phyloP scores from a whole-genome alignment of 306 rosid genomes.

The Vigna reflexopilosa region DNA sequence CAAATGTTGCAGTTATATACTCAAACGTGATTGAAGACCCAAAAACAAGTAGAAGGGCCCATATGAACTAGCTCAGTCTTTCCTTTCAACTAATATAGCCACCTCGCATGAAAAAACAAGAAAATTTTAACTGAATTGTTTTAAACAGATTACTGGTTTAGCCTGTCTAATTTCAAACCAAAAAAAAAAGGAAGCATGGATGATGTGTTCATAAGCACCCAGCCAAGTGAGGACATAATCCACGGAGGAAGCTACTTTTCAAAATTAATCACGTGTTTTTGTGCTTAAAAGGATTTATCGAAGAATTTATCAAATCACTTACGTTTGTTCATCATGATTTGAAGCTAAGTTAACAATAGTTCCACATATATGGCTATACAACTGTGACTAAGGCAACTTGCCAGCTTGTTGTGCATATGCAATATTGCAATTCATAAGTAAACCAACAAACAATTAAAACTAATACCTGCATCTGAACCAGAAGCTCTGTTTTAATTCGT shows the following conservation, averaged over 20 bases:
- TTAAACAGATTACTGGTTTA: constrained; percentile 1
- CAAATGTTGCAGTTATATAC: background rate
- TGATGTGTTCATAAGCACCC: constrained; percentile 9
- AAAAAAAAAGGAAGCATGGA: constrained; percentile 11
- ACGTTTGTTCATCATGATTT: background rate
- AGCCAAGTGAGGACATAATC: constrained; percentile 4
- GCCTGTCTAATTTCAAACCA: background rate
- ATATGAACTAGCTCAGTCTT: background rate
- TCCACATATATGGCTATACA: constrained; percentile 4
- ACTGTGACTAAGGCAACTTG: constrained; percentile 1
- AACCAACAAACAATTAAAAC: constrained; percentile 30
- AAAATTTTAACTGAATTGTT: background rate
- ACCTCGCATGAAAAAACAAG: background rate
- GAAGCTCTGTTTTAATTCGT: constrained; percentile 95
- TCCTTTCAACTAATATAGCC: constrained; percentile 19
- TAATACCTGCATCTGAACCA: constrained; percentile 99
- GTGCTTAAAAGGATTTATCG: constrained; percentile 11
- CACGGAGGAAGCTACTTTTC: constrained; percentile 15
- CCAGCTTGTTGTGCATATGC: constrained; percentile 12
- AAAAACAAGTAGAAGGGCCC: background rate
- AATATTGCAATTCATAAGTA: constrained; percentile 28
- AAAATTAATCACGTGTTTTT: constrained; percentile 24
- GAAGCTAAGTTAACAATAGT: background rate
- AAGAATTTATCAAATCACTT: constrained; percentile 13
- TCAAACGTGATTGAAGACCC: background rate